Evolutionary conservation across 345 rosid genomes (phyloP).

Genomic region (Rhodomyrtus tomentosa): DNA sequence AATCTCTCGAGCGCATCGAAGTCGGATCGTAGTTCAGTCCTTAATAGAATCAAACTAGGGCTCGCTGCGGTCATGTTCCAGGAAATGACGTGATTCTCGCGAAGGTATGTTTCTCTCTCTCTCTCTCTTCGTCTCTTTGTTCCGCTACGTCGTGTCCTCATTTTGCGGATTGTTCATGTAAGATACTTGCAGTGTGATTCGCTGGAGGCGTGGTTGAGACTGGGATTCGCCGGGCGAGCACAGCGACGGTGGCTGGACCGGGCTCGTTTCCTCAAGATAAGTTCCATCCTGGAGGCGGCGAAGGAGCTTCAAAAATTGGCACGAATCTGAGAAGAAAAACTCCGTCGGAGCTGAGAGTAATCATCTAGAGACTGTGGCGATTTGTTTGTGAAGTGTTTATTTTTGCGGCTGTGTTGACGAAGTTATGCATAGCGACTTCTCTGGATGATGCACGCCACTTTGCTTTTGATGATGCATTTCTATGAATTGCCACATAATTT

Average conservation of each 20-base stretch:
- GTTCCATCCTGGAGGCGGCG: slow-evolving; percentile 24
- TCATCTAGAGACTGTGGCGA: neutral
- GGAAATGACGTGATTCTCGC: neutral
- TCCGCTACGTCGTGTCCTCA: neutral
- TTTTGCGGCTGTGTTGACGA: neutral
- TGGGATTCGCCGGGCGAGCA: slow-evolving; percentile 6
- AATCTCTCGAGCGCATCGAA: neutral
- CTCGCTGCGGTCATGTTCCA: neutral
- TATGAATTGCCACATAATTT: neutral
- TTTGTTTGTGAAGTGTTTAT: neutral
- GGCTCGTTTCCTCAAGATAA: slow-evolving; percentile 28
- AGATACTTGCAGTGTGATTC: neutral
- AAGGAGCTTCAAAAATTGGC: slow-evolving; percentile 25
- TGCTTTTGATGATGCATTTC: neutral
- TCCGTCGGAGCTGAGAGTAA: slow-evolving; percentile 78
- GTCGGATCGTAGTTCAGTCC: neutral
- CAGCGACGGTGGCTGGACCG: slow-evolving; percentile 65
- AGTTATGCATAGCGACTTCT: neutral
- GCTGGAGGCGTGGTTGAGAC: neutral
- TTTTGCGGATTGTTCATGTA: neutral
- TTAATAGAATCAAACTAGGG: neutral
- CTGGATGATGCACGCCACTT: neutral
- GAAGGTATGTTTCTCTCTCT: neutral
- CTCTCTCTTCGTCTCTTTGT: too few species aligned
- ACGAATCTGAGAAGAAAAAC: slow-evolving; percentile 58